These are phyloP conservation scores for Vaccinium corymbosum DNA, from an alignment of 148 eudicot species.

Conservation along the genomic window DNA sequence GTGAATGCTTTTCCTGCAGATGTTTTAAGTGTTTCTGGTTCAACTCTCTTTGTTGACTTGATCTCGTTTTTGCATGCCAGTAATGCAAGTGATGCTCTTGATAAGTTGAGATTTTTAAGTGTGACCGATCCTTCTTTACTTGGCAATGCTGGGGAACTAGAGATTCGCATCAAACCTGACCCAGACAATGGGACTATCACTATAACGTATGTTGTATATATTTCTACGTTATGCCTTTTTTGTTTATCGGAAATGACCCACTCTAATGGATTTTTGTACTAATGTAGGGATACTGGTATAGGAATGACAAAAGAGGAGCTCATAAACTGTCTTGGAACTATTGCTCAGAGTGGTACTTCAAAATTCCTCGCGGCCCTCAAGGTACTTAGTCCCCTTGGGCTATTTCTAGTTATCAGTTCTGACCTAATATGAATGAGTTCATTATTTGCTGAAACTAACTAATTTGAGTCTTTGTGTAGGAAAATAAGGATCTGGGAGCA, in stretches of 20 bases:
- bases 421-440: background rate
- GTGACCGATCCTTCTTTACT: conserved; percentile 89
- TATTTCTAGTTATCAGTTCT: background rate
- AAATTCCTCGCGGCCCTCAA: conserved; percentile 81
- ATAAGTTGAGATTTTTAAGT: conserved; percentile 90
- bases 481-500: conserved; percentile 80
- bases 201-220: conserved; percentile 46
- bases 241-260: background rate
- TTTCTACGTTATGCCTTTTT: conserved; percentile 1
- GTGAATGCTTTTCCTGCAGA: background rate
- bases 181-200: conserved; percentile 93
- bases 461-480: conserved; percentile 35
- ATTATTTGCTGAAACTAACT: conserved; percentile 16
- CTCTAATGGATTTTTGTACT: background rate
- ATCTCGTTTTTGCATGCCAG: conserved; percentile 35
- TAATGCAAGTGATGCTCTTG: conserved; percentile 98
- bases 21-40: background rate
- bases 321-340: conserved; percentile 92
- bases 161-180: conserved; percentile 88
- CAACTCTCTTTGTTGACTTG: conserved; percentile 1
- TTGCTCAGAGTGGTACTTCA: conserved; percentile 99
- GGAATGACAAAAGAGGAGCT: conserved; percentile 99
- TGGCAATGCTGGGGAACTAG: conserved; percentile 87
- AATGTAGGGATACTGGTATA: conserved; percentile 86
- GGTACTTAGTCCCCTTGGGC: conserved; percentile 34